phyloP scores from a whole-genome alignment of 441 rosid species.

The Pelargonium hybrid region DNA sequence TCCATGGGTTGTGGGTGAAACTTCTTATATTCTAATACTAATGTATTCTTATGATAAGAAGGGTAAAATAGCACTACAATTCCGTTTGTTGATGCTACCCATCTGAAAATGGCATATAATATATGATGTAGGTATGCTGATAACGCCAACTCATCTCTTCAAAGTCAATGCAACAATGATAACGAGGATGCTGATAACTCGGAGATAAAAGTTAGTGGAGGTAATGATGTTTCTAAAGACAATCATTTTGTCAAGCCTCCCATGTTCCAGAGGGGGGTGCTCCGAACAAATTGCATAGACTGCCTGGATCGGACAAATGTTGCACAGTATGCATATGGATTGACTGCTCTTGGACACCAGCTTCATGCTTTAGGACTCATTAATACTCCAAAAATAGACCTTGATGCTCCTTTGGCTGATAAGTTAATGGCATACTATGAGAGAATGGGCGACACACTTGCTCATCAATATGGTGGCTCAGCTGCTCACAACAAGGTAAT shows the following conservation, averaged over 20 bases:
- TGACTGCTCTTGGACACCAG: conserved; percentile 89
- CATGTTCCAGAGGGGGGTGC: conserved; percentile 72
- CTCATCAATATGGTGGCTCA: conserved; percentile 97
- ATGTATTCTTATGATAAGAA: not conserved
- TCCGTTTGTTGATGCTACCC: not conserved
- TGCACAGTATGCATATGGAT: conserved; percentile 96
- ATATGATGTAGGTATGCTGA: conserved; percentile 38
- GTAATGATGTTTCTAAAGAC: conserved; percentile 25
- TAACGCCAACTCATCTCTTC: conserved; percentile 29
- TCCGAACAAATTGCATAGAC: conserved; percentile 97
- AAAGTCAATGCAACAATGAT: conserved; percentile 28
- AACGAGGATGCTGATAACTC: conserved; percentile 36
- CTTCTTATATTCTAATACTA: not conserved
- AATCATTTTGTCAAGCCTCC: conserved; percentile 41
- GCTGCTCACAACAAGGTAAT: conserved; percentile 98
- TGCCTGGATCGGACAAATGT: conserved; percentile 99
- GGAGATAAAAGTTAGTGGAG: conserved; percentile 28
- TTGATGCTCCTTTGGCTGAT: conserved; percentile 74
- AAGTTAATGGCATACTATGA: conserved; percentile 85
- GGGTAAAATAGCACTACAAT: not conserved
- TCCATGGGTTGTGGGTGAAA: not conserved
- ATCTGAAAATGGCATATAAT: conserved; percentile 9
- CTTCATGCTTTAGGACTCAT: conserved; percentile 67
- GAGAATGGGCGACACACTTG: conserved; percentile 98
- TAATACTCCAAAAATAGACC: conserved; percentile 57